These are phyloP conservation scores for Cladosporium velox DNA, from an alignment of 2,329 filamentous ascomycete species.

Conservation along the genomic window DNA sequence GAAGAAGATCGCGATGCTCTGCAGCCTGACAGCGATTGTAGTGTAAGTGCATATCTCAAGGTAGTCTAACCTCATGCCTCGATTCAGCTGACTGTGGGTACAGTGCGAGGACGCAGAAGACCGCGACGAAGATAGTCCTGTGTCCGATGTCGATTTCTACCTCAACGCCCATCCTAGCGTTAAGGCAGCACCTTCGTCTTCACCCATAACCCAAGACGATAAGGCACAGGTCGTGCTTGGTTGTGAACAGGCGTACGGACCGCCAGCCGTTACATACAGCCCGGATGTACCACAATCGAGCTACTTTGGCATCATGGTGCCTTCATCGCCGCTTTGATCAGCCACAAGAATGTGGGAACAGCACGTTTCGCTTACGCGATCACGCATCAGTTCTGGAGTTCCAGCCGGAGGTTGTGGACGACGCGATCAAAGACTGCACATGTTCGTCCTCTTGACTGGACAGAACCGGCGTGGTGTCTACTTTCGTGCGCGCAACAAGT, in stretches of 20 bases:
- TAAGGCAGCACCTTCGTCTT: background rate
- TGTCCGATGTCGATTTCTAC: background rate
- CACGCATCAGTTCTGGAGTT: background rate
- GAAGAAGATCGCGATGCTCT: slow-evolving; percentile 1
- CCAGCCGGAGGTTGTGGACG: background rate
- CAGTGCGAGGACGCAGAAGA: background rate
- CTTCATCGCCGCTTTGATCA: background rate
- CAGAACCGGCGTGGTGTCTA: background rate
- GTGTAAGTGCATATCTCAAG: background rate
- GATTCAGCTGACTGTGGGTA: background rate
- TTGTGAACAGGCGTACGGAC: background rate
- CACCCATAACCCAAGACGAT: background rate
- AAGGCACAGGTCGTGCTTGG: background rate
- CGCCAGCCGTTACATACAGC: background rate
- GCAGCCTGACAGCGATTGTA: background rate
- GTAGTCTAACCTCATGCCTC: no score
- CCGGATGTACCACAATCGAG: background rate
- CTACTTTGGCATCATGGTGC: background rate
- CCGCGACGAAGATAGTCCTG: background rate
- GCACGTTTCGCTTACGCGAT: background rate
- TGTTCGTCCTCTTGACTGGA: background rate
- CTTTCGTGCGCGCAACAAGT: background rate
- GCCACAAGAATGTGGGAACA: background rate
- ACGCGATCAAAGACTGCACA: background rate
- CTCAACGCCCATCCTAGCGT: background rate